phyloP scores from a whole-genome alignment of 2,329 filamentous ascomycete species.

The Aspergillus pseudoviridinutans region DNA sequence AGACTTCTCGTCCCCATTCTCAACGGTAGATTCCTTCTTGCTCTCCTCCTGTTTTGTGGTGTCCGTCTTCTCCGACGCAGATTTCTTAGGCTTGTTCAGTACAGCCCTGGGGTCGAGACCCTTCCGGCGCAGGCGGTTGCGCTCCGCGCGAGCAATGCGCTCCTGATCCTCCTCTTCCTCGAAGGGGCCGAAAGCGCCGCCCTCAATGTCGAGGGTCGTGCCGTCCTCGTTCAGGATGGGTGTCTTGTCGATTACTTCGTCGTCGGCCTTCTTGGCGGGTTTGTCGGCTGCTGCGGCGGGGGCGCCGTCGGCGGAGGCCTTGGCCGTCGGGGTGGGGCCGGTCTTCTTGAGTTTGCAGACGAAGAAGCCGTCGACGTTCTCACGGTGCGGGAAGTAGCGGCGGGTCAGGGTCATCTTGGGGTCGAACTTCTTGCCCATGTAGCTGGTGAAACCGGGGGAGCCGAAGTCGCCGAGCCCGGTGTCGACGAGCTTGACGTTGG shows the following conservation, averaged over 20 bases:
- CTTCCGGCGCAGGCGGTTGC: slow-evolving; percentile 68
- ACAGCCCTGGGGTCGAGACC: slow-evolving; percentile 67
- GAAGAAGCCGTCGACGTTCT: slow-evolving; percentile 98
- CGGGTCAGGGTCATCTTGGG: slow-evolving; percentile 76
- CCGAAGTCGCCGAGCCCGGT: slow-evolving; percentile 81
- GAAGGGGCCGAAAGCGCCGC: slow-evolving; percentile 66
- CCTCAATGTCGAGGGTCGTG: slow-evolving; percentile 26
- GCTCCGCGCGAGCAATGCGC: slow-evolving; percentile 69
- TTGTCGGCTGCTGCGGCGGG: slow-evolving; percentile 22
- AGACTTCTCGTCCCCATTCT: slow-evolving; percentile 14
- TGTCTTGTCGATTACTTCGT: slow-evolving; percentile 61
- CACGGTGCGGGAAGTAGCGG: slow-evolving; percentile 83
- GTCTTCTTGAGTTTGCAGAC: slow-evolving; percentile 97
- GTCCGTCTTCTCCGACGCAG: slow-evolving; percentile 17
- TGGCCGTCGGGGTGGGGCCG: slow-evolving; percentile 61
- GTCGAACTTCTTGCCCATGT: slow-evolving; percentile 88
- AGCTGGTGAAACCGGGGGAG: slow-evolving; percentile 86
- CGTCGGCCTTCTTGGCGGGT: slow-evolving; percentile 27
- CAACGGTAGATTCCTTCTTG: slow-evolving; percentile 19
- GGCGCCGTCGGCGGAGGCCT: slow-evolving; percentile 21
- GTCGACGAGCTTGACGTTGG: slow-evolving; percentile 90
- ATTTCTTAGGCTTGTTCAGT: slow-evolving; percentile 35
- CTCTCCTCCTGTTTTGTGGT: slow-evolving; percentile 6
- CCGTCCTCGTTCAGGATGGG: slow-evolving; percentile 53
- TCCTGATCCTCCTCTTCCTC: slow-evolving; percentile 69